Base-by-base conservation (phyloP, 495 filamentous ascomycete species). In the Apiosordaria backusii region DNA sequence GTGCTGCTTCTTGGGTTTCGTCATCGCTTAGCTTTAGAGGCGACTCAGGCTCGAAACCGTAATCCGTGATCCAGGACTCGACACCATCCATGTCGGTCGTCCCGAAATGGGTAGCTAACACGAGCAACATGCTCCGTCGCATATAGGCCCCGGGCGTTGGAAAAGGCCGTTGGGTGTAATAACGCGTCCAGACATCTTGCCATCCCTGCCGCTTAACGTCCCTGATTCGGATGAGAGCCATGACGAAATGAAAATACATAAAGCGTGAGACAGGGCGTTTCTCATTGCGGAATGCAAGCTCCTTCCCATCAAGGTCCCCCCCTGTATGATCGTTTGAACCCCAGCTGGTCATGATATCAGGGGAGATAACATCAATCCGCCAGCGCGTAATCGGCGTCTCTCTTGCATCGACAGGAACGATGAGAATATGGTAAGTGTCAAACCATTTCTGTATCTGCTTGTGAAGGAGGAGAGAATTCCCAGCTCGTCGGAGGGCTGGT, bases 241-340 rank as follows among this genome's bases (percentile, higher is more conserved):
- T 64, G 25, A 67, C n/a, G 40, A 67, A 67, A 64, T 67, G 65
- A 29, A 67, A 67, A 35, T 64, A 67, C 35, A 67, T 52, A 22
- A 67, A 67, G 1, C 65, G 53, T 10, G 61, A 59, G 19, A 54
- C 65, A 3, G 61, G 65, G 5, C 65, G 60, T 15, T 64, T 67
- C 7, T 67, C 29, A 25, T 67, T 63, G 21, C 0, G 29, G 22
- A 67, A 67, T n/a, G 0, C 35, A 0, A 67, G 19, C 35, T 67
- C 61, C 19, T 52, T 54, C 23, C 53, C 60, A 40, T 64, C 40
- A 0, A 67, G 55, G 18, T 67, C 58, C 26, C 52, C 21, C 0
- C 58, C 64, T 16, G n/a, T n/a, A n/a, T 19, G 25, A 5, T 21
- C 3, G 1, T 4, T 22, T 27, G 23, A 10, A 15, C 24, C 4